Percentiles rank a stretch among this genome's conserved stretches.
These are phyloP conservation scores for Leccinum uliginosum DNA, from an alignment of 768 basidiomycete species.

Conservation along the genomic window DNA sequence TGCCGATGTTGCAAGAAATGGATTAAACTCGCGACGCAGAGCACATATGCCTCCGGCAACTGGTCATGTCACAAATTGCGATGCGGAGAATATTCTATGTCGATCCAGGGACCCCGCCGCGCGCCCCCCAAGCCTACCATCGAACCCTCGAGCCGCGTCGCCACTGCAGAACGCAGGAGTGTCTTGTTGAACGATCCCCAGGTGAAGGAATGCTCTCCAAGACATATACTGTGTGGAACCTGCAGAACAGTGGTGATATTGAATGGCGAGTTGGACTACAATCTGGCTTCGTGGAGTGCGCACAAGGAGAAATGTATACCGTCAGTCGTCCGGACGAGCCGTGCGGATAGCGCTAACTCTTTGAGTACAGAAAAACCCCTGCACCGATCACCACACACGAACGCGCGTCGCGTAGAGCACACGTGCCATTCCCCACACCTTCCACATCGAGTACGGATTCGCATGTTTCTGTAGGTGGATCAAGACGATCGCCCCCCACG, in stretches of 20 bases:
- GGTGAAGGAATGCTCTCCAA: slow-evolving; percentile 44
- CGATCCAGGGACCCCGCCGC: slow-evolving; percentile 12
- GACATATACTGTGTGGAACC: slow-evolving; percentile 45
- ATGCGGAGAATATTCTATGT: slow-evolving; percentile 33
- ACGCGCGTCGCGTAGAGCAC: slow-evolving; percentile 11
- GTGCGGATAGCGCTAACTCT: slow-evolving; percentile 1
- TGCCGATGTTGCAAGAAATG: slow-evolving; percentile 64
- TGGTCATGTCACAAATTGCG: slow-evolving; percentile 52
- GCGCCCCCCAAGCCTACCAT: slow-evolving; percentile 16
- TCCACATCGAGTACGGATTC: slow-evolving; percentile 18
- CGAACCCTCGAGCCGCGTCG: slow-evolving; percentile 57
- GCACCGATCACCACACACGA: slow-evolving; percentile 20
- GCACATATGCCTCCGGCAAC: slow-evolving; percentile 41
- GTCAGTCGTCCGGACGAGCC: slow-evolving; percentile 23
- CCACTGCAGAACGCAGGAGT: slow-evolving; percentile 59
- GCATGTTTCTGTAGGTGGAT: slow-evolving; percentile 9
- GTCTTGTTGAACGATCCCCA: slow-evolving; percentile 61
- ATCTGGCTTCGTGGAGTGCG: slow-evolving; percentile 55
- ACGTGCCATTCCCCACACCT: slow-evolving; percentile 11
- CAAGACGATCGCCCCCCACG: slow-evolving; percentile 13
- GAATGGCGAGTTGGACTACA: slow-evolving; percentile 52
- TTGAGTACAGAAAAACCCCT: slow-evolving; percentile 13
- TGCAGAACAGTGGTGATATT: slow-evolving; percentile 47
- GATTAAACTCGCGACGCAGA: slow-evolving; percentile 44
- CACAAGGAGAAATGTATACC: slow-evolving; percentile 53